Conservation (phyloP, 306 rosid species). For the Calophaca sinica region DNA sequence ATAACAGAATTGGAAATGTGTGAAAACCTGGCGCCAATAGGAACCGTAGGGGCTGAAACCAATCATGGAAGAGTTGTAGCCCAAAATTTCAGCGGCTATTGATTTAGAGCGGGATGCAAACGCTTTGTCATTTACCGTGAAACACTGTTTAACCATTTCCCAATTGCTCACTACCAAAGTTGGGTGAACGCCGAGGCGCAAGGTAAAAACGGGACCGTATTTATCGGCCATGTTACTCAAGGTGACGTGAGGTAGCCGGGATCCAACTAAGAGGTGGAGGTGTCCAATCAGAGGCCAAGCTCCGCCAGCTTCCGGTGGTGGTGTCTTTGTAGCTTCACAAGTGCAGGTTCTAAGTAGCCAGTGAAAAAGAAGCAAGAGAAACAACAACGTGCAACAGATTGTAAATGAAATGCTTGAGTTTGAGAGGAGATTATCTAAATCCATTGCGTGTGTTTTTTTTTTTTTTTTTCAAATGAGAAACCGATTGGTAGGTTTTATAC, state of each 20-base stretch:
- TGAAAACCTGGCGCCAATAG: slow-evolving; percentile 47
- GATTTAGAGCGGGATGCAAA: slow-evolving; percentile 42
- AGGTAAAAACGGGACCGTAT: slow-evolving; percentile 20
- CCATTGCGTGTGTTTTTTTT: no score
- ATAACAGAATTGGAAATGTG: no score
- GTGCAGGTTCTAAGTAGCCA: no score
- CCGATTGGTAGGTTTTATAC: no score
- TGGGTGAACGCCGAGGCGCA: slow-evolving; percentile 18
- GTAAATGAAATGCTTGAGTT: no score
- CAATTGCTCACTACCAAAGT: slow-evolving; percentile 31
- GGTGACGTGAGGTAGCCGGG: background rate
- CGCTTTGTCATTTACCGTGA: slow-evolving; percentile 38
- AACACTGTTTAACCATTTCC: slow-evolving; percentile 49
- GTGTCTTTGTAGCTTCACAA: background rate
- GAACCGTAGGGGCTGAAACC: slow-evolving; percentile 44
- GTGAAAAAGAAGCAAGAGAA: no score
- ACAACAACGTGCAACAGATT: no score
- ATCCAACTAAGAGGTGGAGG: slow-evolving; percentile 33
- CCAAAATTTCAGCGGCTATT: slow-evolving; percentile 32
- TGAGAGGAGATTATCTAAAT: no score
- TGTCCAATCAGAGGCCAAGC: slow-evolving; percentile 49
- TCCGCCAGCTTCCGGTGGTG: slow-evolving; percentile 39
- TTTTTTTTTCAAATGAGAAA: no score
- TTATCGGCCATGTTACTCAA: background rate
- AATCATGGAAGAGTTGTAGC: slow-evolving; percentile 37